phyloP scores from a whole-genome alignment of 2,329 filamentous ascomycete species.

The Blastomyces parvus region DNA sequence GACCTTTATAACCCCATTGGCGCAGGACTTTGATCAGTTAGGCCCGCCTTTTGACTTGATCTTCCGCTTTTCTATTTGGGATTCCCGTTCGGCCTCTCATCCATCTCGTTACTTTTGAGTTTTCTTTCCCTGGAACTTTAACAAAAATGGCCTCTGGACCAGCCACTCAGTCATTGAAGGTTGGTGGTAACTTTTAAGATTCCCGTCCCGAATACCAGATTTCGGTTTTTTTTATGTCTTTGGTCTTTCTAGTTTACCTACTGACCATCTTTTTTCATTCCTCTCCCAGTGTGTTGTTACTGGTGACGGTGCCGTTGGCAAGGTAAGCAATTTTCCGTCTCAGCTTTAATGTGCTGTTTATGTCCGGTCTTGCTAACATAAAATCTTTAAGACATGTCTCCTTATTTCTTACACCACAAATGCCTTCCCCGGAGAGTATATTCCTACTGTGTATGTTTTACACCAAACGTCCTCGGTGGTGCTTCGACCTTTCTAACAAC shows the following conservation, averaged over 20 bases:
- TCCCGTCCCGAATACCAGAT: constrained; percentile 7
- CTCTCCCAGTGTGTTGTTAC: constrained; percentile 80
- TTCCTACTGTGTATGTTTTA: constrained; percentile 66
- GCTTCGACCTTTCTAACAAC: constrained; percentile 16
- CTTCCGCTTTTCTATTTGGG: neutral
- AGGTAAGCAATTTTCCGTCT: constrained; percentile 50
- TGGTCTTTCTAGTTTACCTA: neutral
- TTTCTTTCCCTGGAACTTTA: constrained; percentile 12
- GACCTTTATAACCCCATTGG: neutral
- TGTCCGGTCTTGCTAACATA: constrained; percentile 13
- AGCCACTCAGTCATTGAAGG: constrained; percentile 86
- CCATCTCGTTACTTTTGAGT: constrained; percentile 6
- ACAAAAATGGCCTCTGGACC: constrained; percentile 62
- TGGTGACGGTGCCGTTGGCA: constrained; percentile 97
- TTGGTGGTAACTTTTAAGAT: constrained; percentile 38
- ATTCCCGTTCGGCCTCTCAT: neutral
- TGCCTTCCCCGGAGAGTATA: constrained; percentile 99
- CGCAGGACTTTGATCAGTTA: neutral
- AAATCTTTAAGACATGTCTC: constrained; percentile 71
- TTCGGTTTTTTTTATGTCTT: constrained; percentile 9
- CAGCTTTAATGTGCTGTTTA: neutral
- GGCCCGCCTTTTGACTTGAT: neutral
- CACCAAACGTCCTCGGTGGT: neutral
- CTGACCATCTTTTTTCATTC: constrained; percentile 8
- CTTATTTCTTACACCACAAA: constrained; percentile 99